Percentiles rank a stretch among this genome's conserved stretches.
Conservation (phyloP, 345 rosid species). For the Bretschneidera sinensis region DNA sequence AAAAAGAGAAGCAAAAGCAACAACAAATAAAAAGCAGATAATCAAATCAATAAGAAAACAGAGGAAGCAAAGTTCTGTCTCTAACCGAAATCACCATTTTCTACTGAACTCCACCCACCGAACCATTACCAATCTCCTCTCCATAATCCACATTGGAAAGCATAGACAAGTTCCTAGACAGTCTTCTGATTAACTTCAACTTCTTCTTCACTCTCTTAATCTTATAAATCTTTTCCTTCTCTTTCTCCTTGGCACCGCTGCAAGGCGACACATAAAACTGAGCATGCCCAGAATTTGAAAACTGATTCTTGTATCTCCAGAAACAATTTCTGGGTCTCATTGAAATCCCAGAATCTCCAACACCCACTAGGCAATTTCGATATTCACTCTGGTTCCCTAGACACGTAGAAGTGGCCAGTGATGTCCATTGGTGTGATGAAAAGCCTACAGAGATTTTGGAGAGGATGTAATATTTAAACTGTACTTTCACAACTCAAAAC, state of each 20-base stretch:
- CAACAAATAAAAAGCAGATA: not conserved
- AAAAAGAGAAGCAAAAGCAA: not conserved
- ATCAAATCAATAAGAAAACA: too few relatives aligned
- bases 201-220: slow-evolving; percentile 23
- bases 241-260: slow-evolving; percentile 9
- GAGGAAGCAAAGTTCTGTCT: not conserved
- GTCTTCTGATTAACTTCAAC: slow-evolving; percentile 26
- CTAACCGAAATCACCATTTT: slow-evolving; percentile 24
- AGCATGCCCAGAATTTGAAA: slow-evolving; percentile 30
- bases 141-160: slow-evolving; percentile 16
- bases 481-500: too few relatives aligned
- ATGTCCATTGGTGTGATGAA: too few relatives aligned
- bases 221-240: slow-evolving; percentile 8
- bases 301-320: slow-evolving; percentile 14
- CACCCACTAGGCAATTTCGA: too few relatives aligned
- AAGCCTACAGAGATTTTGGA: too few relatives aligned
- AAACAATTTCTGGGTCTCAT: slow-evolving; percentile 8
- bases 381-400: too few relatives aligned
- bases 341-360: too few relatives aligned
- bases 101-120: slow-evolving; percentile 19
- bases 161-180: slow-evolving; percentile 26
- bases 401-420: too few relatives aligned
- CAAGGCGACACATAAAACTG: slow-evolving; percentile 21
- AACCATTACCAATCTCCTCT: slow-evolving; percentile 4
- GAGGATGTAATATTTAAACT: too few relatives aligned